These are phyloP conservation scores for Afroboletus lepidellus DNA, from an alignment of 1,284 basidiomycete species.

Conservation along the genomic window DNA sequence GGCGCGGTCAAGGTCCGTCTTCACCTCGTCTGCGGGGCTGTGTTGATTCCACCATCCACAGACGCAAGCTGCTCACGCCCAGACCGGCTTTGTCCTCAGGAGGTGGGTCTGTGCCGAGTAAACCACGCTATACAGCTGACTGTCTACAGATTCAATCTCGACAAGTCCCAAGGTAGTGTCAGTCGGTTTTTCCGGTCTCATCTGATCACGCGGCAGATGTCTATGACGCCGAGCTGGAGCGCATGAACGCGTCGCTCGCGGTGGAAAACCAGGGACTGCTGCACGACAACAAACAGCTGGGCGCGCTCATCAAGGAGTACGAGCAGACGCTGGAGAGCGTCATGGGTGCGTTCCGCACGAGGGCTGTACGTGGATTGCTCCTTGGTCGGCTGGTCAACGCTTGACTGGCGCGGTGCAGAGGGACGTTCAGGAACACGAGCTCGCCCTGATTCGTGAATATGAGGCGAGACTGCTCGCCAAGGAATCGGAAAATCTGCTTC, in stretches of 20 bases:
- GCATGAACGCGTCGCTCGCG: conserved; percentile 80
- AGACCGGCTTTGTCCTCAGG: conserved; percentile 90
- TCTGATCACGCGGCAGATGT: conserved; percentile 55
- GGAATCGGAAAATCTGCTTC: conserved; percentile 70
- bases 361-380: conserved; percentile 67
- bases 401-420: conserved; percentile 50
- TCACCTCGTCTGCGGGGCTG: background rate
- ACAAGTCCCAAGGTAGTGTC: conserved; percentile 78
- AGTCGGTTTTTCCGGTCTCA: background rate
- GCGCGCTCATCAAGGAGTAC: conserved; percentile 89
- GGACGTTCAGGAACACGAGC: conserved; percentile 91
- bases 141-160: conserved; percentile 73
- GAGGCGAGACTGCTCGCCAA: conserved; percentile 78
- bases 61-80: conserved; percentile 66
- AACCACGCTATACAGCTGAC: background rate
- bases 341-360: conserved; percentile 91
- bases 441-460: conserved; percentile 89
- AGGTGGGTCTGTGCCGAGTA: conserved; percentile 45
- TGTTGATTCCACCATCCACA: conserved; percentile 26
- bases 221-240: conserved; percentile 91
- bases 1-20: conserved; percentile 75
- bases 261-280: conserved; percentile 86
- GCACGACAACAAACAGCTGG: conserved; percentile 95
- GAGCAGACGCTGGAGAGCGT: conserved; percentile 94
- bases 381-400: background rate